phyloP scores from a whole-genome alignment of 164 flowering plant species.

The Annona cherimola region DNA sequence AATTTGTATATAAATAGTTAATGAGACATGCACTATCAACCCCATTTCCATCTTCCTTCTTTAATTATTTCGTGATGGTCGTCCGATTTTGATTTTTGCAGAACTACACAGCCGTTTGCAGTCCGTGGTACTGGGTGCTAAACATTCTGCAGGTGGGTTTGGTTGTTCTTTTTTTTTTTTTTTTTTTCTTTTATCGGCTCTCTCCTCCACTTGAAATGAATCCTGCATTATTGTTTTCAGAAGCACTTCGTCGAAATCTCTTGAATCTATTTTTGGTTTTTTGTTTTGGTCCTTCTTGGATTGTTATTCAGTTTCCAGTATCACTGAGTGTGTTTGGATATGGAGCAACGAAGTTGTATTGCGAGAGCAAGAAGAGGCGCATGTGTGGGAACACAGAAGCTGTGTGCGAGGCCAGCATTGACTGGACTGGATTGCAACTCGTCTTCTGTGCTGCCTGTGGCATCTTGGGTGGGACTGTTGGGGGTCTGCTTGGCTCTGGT shows the following conservation, averaged over 20 bases:
- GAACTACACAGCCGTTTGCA: constrained; percentile 50
- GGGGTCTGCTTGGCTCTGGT: constrained; percentile 90
- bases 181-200: too few relatives aligned
- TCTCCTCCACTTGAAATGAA: not conserved
- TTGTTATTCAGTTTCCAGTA: constrained; percentile 53
- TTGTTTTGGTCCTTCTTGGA: not conserved
- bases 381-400: constrained; percentile 47
- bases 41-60: too few relatives aligned
- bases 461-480: constrained; percentile 85
- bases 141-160: constrained; percentile 29
- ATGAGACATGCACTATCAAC: too few relatives aligned
- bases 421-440: constrained; percentile 57
- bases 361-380: constrained; percentile 54
- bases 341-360: constrained; percentile 65
- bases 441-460: constrained; percentile 80
- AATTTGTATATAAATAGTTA: too few relatives aligned
- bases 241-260: too few relatives aligned
- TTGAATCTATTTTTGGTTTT: not conserved
- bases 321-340: constrained; percentile 60
- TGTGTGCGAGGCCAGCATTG: constrained; percentile 75
- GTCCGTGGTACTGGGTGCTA: constrained; percentile 39
- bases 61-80: not conserved
- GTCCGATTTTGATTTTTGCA: constrained; percentile 19
- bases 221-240: too few relatives aligned
- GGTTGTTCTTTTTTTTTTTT: not conserved